phyloP scores from a whole-genome alignment of 768 basidiomycete genomes.

The Russula griseocarnosa region DNA sequence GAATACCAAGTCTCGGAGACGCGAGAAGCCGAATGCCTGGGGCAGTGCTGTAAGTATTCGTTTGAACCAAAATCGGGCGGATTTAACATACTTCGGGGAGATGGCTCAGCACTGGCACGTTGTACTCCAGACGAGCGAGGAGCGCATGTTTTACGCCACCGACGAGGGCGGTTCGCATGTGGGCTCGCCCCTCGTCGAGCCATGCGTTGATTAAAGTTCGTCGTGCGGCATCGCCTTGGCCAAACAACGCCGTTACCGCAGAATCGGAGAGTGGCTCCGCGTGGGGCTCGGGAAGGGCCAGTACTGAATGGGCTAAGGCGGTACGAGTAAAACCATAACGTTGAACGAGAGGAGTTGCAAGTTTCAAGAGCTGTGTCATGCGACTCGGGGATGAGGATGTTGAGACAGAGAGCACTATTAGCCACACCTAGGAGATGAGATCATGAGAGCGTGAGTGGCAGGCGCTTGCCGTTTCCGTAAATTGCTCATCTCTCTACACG shows the following conservation, averaged over 20 bases:
- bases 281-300: conserved; percentile 50
- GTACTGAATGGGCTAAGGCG: conserved; percentile 60
- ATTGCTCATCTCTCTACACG: not conserved
- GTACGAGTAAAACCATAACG: conserved; percentile 73
- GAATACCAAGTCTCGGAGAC: conserved; percentile 46
- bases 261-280: conserved; percentile 61
- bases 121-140: conserved; percentile 53
- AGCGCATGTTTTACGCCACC: conserved; percentile 50
- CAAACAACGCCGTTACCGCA: conserved; percentile 71
- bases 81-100: conserved; percentile 58
- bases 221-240: conserved; percentile 60
- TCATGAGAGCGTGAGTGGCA: not conserved
- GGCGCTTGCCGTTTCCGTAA: conserved; percentile 16
- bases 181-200: conserved; percentile 58
- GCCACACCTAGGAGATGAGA: too few species aligned
- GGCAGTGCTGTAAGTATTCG: not conserved
- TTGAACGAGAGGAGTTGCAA: conserved; percentile 59
- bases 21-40: conserved; percentile 73
- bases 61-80: not conserved
- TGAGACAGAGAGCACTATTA: too few species aligned
- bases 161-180: conserved; percentile 41
- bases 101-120: conserved; percentile 59
- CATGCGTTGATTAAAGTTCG: conserved; percentile 65
- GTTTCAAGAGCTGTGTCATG: conserved; percentile 45
- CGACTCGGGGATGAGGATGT: not conserved